Evolutionary conservation across 2,329 filamentous ascomycete genomes (phyloP).

Genomic region (Magnaporthiopsis incrustans): DNA sequence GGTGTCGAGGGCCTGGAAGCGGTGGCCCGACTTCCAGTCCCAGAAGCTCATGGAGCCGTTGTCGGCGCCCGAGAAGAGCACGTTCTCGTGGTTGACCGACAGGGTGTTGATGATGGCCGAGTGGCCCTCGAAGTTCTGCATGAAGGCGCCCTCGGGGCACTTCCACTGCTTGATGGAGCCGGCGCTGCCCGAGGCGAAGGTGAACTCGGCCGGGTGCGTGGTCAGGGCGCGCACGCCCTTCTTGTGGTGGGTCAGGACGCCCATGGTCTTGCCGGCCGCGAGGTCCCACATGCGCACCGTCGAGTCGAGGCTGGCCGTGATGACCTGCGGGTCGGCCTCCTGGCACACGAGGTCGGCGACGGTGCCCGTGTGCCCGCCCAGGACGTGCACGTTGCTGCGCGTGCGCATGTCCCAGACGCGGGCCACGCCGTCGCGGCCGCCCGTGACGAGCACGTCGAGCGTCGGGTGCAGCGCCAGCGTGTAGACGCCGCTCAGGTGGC

Average conservation of each 20-base stretch:
- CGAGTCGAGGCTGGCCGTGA: slow-evolving; percentile 84
- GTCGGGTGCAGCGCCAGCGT: slow-evolving; percentile 89
- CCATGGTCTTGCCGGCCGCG: slow-evolving; percentile 92
- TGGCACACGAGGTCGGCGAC: slow-evolving; percentile 86
- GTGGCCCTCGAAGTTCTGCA: slow-evolving; percentile 98
- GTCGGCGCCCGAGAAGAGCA: slow-evolving; percentile 89
- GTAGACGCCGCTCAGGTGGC: slow-evolving; percentile 93
- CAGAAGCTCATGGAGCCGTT: slow-evolving; percentile 97
- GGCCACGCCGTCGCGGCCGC: slow-evolving; percentile 87
- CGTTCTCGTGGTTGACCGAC: slow-evolving; percentile 88
- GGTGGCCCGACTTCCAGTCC: slow-evolving; percentile 96
- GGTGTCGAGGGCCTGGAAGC: slow-evolving; percentile 84
- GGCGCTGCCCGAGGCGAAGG: slow-evolving; percentile 87
- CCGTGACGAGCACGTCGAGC: slow-evolving; percentile 88
- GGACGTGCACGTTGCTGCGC: slow-evolving; percentile 87
- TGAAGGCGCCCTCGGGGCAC: slow-evolving; percentile 93
- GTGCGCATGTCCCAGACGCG: slow-evolving; percentile 99
- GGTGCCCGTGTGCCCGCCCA: slow-evolving; percentile 84
- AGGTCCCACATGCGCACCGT: slow-evolving; percentile 93
- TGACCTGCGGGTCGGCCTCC: slow-evolving; percentile 92
- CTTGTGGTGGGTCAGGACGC: slow-evolving; percentile 95
- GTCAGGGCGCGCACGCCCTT: slow-evolving; percentile 85
- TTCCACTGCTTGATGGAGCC: slow-evolving; percentile 99
- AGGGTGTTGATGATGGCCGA: slow-evolving; percentile 95
- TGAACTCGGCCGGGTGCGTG: slow-evolving; percentile 86